Evolutionary conservation across 2,329 filamentous ascomycete genomes (phyloP), one percentile per base, ranked within the genome.

Genomic region (Fusarium neocosmosporiellum): DNA sequence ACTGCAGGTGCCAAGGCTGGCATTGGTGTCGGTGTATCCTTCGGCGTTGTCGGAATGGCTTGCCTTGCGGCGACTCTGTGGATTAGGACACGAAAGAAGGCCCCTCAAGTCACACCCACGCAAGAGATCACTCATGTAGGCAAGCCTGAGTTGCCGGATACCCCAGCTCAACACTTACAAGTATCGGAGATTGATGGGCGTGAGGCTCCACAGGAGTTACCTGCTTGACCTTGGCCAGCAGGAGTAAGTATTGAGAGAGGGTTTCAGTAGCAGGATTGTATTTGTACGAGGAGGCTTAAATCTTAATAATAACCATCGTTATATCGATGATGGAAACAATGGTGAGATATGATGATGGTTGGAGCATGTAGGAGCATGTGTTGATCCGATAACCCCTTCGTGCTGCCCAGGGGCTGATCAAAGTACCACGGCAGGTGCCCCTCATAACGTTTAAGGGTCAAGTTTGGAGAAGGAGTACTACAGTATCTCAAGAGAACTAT

Each of bases 331-430:
- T 36, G 16, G 18, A 6, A 18, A 6, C 0, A 14, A 16, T 7
- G 7, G 7, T 36, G 4, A 18, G 14, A 14, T 16, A 0, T 7
- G 14, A 36, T 1, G 3, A 36, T 7, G 7, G 5, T 18, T 0
- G 18, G 18, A 37, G 34, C 34, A 37, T n/a, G 0, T 37, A 37
- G 10, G 4, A 18, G 16, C 1, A 18, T 4, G 8, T 37, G 8
- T 37, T 37, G 36, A 5, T n/a, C 9, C 4, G 7, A 37, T 37
- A 3, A 37, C n/a, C 4, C 4, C 18, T n/a, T 18, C 10, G 16
- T 37, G 7, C 16, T 18, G 16, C 9, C 27, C 7, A 5, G 2
- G 9, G 6, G 27, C 9, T 29, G 27, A 8, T 29, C 27, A 29
- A 29, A 8, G 9, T 29, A 29, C 6, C 9, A 29, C 27, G 27